These are phyloP conservation scores for Penstemon davidsonii DNA, from an alignment of 257 asterid genomes.

Conservation along the genomic window DNA sequence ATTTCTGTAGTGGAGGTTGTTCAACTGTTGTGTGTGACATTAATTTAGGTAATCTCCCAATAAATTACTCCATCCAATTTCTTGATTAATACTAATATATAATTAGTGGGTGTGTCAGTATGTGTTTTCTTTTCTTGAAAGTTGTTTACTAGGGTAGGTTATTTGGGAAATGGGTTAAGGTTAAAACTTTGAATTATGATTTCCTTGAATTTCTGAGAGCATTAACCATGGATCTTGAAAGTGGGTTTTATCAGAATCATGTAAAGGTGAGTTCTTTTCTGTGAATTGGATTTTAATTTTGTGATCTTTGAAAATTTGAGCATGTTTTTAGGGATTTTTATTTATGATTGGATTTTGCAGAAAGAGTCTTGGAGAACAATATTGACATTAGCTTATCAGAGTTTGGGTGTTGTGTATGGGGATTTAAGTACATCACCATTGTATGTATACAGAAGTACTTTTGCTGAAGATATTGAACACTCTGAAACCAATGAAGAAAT, in stretches of 20 bases:
- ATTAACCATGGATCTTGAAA: conserved; percentile 73
- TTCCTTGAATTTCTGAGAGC: conserved; percentile 43
- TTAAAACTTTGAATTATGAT: conserved; percentile 46
- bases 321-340: not conserved
- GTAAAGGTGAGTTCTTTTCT: conserved; percentile 53
- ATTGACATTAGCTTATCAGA: conserved; percentile 82
- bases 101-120: conserved; percentile 25
- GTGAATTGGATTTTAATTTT: conserved; percentile 10
- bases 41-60: conserved; percentile 33
- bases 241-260: conserved; percentile 51
- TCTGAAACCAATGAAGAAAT: conserved; percentile 82
- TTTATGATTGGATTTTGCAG: conserved; percentile 42
- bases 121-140: conserved; percentile 28
- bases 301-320: not conserved
- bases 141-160: conserved; percentile 38
- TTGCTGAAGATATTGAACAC: conserved; percentile 79
- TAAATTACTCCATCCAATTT: conserved; percentile 26
- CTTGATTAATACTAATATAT: not conserved
- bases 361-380: conserved; percentile 80
- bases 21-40: conserved; percentile 28
- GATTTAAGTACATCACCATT: conserved; percentile 90
- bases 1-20: conserved; percentile 28
- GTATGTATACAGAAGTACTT: conserved; percentile 84
- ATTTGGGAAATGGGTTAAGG: conserved; percentile 36
- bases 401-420: conserved; percentile 92